phyloP scores from a whole-genome alignment of 2,329 filamentous ascomycete genomes.

The Aspergillus unguis region DNA sequence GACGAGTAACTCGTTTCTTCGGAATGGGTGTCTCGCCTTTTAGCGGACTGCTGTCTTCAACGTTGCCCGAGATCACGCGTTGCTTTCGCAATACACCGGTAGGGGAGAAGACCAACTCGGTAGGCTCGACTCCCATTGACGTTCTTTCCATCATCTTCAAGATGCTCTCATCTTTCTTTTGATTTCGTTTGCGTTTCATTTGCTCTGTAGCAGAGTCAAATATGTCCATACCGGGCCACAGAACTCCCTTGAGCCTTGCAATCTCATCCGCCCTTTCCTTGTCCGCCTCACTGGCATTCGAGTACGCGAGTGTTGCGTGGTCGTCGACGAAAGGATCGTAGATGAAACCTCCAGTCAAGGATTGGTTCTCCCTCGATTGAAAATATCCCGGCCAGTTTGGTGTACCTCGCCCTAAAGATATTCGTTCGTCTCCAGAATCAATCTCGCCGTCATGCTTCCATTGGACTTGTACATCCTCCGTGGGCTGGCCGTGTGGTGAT shows the following conservation, averaged over 20 bases:
- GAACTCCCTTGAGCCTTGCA: constrained; percentile 45
- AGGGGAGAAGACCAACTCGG: constrained; percentile 47
- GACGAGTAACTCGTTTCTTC: constrained; percentile 31
- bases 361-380: constrained; percentile 1
- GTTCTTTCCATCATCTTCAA: constrained; percentile 47
- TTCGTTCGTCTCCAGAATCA: constrained; percentile 17
- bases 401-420: constrained; percentile 10
- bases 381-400: constrained; percentile 12
- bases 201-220: constrained; percentile 51
- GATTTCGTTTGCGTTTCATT: constrained; percentile 49
- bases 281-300: constrained; percentile 22
- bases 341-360: constrained; percentile 8
- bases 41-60: constrained; percentile 47
- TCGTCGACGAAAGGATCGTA: constrained; percentile 24
- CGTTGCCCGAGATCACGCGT: constrained; percentile 47
- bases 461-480: not conserved
- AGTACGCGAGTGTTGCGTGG: constrained; percentile 15
- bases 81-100: constrained; percentile 42
- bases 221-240: constrained; percentile 52
- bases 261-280: constrained; percentile 37
- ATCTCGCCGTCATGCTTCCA: constrained; percentile 20
- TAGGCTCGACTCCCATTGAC: constrained; percentile 45
- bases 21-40: constrained; percentile 46
- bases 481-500: constrained; percentile 1
- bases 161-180: constrained; percentile 49